These are phyloP conservation scores for Boletus tomentosulus DNA, from an alignment of 768 basidiomycete genomes.

Conservation along the genomic window DNA sequence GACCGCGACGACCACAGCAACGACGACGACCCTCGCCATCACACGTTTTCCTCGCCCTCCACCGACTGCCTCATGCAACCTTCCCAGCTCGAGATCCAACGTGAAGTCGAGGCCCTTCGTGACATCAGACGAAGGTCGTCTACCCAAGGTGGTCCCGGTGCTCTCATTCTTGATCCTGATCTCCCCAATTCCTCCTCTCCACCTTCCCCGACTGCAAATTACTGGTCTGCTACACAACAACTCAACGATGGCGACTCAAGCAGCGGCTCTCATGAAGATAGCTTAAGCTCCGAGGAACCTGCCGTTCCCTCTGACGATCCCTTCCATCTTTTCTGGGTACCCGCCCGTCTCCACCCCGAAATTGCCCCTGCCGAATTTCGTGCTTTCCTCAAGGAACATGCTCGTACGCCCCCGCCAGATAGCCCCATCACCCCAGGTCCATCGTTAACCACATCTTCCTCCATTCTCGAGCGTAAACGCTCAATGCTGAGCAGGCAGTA, in stretches of 20 bases:
- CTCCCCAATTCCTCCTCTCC: constrained; percentile 71
- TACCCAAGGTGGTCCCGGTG: constrained; percentile 68
- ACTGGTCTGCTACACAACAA: constrained; percentile 44
- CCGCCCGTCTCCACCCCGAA: constrained; percentile 93
- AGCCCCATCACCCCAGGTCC: constrained; percentile 38
- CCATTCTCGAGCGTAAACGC: constrained; percentile 72
- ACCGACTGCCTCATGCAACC: constrained; percentile 51
- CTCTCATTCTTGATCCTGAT: constrained; percentile 87
- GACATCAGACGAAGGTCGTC: constrained; percentile 83
- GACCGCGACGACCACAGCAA: constrained; percentile 9
- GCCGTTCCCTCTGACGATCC: constrained; percentile 60
- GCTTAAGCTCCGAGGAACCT: constrained; percentile 34
- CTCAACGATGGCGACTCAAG: constrained; percentile 43
- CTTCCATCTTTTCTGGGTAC: constrained; percentile 96
- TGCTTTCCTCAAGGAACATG: constrained; percentile 91
- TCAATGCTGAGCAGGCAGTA: constrained; percentile 97
- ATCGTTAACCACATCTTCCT: constrained; percentile 41
- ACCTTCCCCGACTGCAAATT: constrained; percentile 50
- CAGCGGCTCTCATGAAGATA: constrained; percentile 39
- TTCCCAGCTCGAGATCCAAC: constrained; percentile 79
- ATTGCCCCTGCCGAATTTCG: constrained; percentile 96
- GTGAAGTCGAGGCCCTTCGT: constrained; percentile 80
- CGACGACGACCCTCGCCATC: constrained; percentile 4
- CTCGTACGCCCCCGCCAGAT: constrained; percentile 55
- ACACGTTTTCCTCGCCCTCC: constrained; percentile 12